Evolutionary conservation across 805 yeast species (phyloP).

Genomic region (Limtongia smithiae): DNA sequence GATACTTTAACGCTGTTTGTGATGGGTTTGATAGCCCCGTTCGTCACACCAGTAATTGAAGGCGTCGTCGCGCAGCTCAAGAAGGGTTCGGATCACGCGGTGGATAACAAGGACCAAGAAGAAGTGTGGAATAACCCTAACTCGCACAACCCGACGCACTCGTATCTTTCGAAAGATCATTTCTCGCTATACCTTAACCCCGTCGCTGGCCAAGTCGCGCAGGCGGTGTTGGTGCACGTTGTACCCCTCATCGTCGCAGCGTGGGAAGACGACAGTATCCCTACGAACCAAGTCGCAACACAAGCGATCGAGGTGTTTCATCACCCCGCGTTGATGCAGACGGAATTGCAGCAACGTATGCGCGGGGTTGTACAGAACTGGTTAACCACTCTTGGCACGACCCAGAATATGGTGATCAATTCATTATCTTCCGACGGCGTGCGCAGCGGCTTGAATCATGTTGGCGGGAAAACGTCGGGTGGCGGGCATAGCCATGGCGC

Average conservation of each 20-base stretch:
- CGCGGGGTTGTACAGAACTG: conserved; percentile 22
- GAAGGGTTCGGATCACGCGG: conserved; percentile 25
- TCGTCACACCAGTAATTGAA: conserved; percentile 28
- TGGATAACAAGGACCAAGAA: conserved; percentile 29
- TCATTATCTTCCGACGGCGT: conserved; percentile 27
- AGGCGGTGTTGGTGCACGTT: conserved; percentile 19
- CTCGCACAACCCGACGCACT: conserved; percentile 29
- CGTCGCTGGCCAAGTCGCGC: conserved; percentile 30
- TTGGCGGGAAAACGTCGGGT: conserved; percentile 13
- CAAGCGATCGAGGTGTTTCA: conserved; percentile 28
- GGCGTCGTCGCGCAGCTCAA: conserved; percentile 20
- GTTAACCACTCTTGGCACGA: conserved; percentile 17
- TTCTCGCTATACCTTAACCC: conserved; percentile 30
- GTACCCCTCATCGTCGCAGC: conserved; percentile 28
- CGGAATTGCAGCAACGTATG: conserved; percentile 25
- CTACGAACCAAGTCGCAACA: conserved; percentile 15
- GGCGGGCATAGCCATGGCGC: conserved; percentile 12
- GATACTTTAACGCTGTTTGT: conserved; percentile 29
- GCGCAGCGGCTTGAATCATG: conserved; percentile 20
- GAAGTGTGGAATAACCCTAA: conserved; percentile 31
- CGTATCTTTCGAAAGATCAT: conserved; percentile 31
- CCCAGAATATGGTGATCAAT: conserved; percentile 9
- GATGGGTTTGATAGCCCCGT: conserved; percentile 30
- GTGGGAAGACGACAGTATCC: conserved; percentile 25
- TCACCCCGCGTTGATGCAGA: conserved; percentile 26